These are phyloP conservation scores for Perkinsus olseni DNA, from an alignment of 169 alveolate genomes.

Conservation along the genomic window DNA sequence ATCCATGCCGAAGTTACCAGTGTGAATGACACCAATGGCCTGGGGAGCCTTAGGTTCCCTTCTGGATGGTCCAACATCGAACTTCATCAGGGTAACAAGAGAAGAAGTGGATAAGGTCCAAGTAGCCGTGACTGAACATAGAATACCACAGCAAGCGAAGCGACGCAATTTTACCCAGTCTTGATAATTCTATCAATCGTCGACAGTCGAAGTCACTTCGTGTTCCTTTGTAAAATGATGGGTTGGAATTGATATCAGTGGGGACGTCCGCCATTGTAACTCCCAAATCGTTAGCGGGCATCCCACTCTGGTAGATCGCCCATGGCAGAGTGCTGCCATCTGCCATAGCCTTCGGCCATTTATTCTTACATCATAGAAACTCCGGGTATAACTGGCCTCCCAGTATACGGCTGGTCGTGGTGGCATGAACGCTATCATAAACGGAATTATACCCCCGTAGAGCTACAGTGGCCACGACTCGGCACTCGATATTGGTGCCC, in stretches of 20 bases:
- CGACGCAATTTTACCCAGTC: constrained; percentile 91
- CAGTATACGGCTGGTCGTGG: background rate
- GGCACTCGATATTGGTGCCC: background rate
- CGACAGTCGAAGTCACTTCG: no score
- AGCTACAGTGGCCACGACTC: background rate
- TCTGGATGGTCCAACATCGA: constrained; percentile 84
- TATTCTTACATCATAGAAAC: background rate
- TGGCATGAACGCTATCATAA: background rate
- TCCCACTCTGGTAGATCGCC: background rate
- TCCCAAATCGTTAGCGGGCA: background rate
- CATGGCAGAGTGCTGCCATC: background rate
- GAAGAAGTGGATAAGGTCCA: constrained; percentile 91
- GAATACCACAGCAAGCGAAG: no score
- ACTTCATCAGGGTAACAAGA: constrained; percentile 99
- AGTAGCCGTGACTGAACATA: background rate
- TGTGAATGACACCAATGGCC: constrained; percentile 56
- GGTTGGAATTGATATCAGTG: background rate
- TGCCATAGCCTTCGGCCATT: background rate
- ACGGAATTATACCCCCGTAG: background rate
- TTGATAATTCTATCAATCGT: constrained; percentile 85
- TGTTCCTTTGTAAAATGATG: background rate
- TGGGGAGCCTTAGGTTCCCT: constrained; percentile 28
- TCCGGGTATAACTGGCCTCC: background rate
- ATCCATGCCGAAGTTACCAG: background rate
- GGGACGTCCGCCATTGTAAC: background rate